A percentile compares a stretch with the other conserved stretches of the same genome.
phyloP scores from a whole-genome alignment of 2,329 filamentous ascomycete species.

The Achaetomium macrosporum region DNA sequence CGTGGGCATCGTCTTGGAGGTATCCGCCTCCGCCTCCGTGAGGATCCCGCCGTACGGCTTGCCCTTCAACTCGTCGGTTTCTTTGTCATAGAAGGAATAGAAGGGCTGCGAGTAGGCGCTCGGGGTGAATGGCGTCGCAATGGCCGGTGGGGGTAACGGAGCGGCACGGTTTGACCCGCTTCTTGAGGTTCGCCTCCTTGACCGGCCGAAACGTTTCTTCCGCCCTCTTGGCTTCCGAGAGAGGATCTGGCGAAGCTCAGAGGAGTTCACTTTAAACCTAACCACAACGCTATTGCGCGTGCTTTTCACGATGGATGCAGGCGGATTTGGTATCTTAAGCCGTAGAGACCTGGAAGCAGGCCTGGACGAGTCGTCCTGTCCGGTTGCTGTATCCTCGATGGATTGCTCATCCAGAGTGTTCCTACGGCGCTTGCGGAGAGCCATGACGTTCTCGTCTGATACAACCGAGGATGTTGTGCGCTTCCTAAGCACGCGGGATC shows the following conservation, averaged over 20 bases:
- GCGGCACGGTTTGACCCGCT: constrained; percentile 31
- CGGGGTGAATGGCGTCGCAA: constrained; percentile 52
- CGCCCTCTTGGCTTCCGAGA: constrained; percentile 49
- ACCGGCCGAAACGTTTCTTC: constrained; percentile 41
- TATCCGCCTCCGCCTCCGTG: constrained; percentile 83
- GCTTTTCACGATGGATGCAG: constrained; percentile 39
- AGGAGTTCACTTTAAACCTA: constrained; percentile 51
- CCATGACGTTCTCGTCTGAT: constrained; percentile 48
- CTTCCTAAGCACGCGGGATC: constrained; percentile 72
- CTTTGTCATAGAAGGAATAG: constrained; percentile 83
- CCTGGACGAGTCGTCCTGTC: constrained; percentile 29
- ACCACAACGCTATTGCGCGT: constrained; percentile 46
- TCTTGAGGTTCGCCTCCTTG: constrained; percentile 30
- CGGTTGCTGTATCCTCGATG: constrained; percentile 28
- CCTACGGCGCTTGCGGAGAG: constrained; percentile 49
- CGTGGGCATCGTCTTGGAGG: constrained; percentile 76
- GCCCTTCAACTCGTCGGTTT: constrained; percentile 80
- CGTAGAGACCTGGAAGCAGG: constrained; percentile 53
- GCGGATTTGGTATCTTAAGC: constrained; percentile 40
- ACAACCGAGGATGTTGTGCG: constrained; percentile 73
- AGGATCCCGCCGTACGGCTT: constrained; percentile 96
- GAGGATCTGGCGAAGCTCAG: constrained; percentile 56
- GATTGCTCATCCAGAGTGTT: constrained; percentile 41
- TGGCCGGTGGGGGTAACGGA: constrained; percentile 32
- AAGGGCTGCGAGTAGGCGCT: constrained; percentile 68